These are phyloP conservation scores for Candida tunisiensis DNA, from an alignment of 1,139 yeast genomes.

Conservation along the genomic window DNA sequence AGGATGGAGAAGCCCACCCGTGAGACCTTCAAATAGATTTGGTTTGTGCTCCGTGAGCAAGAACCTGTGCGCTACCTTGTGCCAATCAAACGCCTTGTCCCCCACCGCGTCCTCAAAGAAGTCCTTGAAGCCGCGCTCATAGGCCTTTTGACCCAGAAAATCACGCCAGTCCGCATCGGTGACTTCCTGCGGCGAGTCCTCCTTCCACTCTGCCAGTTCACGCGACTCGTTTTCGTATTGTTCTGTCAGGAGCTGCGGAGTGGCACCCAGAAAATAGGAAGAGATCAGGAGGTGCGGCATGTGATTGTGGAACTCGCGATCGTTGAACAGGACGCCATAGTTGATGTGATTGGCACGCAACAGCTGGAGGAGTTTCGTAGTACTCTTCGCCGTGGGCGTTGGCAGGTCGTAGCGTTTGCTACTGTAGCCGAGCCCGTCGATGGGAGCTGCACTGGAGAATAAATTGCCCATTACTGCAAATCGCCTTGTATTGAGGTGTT, in stretches of 20 bases:
- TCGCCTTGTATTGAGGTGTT: no score
- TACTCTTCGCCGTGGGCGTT: constrained; percentile 7
- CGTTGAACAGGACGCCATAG: constrained; percentile 13
- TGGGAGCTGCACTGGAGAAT: no score
- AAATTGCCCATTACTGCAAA: no score
- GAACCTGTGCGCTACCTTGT: constrained; percentile 7
- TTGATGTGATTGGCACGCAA: constrained; percentile 15
- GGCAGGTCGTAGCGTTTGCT: constrained; percentile 6
- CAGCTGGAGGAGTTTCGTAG: constrained; percentile 10
- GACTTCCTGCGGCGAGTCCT: constrained; percentile 17
- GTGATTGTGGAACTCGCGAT: constrained; percentile 16
- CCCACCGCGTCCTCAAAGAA: constrained; percentile 15
- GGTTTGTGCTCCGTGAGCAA: constrained; percentile 3
- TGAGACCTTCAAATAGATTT: constrained; percentile 8
- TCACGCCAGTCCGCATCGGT: constrained; percentile 16
- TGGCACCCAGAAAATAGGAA: constrained; percentile 11
- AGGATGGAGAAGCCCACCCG: constrained; percentile 15
- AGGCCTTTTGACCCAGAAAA: constrained; percentile 12
- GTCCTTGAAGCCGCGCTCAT: constrained; percentile 16
- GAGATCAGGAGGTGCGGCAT: constrained; percentile 12
- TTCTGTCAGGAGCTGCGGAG: constrained; percentile 5
- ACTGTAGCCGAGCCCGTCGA: constrained; percentile 6
- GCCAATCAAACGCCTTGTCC: constrained; percentile 15
- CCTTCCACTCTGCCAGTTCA: constrained; percentile 8
- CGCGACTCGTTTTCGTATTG: constrained; percentile 6